A percentile compares a stretch with the other conserved stretches of the same genome.
Conservation (phyloP, 2,329 filamentous ascomycete genomes). For the Taxawa tesnikishii region DNA sequence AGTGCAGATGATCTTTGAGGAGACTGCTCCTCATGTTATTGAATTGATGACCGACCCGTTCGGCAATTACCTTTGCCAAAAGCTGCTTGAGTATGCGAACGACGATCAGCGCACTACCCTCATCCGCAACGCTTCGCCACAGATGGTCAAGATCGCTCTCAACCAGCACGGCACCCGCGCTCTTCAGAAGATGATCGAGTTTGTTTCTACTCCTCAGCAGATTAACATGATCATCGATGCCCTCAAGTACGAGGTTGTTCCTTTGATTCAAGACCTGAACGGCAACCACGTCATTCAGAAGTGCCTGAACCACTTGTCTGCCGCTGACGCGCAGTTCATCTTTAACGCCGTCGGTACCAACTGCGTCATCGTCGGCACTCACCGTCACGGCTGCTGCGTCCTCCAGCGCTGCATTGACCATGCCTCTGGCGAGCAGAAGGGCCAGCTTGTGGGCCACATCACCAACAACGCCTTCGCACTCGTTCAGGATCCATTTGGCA, state of each 20-base stretch:
- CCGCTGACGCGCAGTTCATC: conserved; percentile 84
- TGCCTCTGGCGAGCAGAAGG: conserved; percentile 79
- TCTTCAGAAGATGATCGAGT: conserved; percentile 99
- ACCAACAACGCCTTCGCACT: conserved; percentile 78
- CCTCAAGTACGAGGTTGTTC: conserved; percentile 72
- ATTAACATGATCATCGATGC: conserved; percentile 79
- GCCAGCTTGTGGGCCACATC: conserved; percentile 74
- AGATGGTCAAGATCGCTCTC: conserved; percentile 84
- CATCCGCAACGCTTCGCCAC: conserved; percentile 76
- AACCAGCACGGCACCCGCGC: conserved; percentile 97
- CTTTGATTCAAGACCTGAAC: conserved; percentile 92
- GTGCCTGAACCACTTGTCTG: conserved; percentile 85
- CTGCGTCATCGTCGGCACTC: conserved; percentile 85
- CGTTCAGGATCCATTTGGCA: conserved; percentile 94
- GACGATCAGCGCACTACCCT: conserved; percentile 89
- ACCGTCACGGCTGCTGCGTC: conserved; percentile 95
- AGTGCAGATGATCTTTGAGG: conserved; percentile 84
- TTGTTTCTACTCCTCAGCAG: conserved; percentile 75
- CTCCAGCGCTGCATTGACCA: conserved; percentile 97
- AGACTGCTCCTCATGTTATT: conserved; percentile 86
- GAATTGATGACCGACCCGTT: conserved; percentile 99
- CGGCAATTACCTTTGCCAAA: conserved; percentile 98
- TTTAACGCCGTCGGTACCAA: conserved; percentile 83
- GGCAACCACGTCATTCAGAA: conserved; percentile 99
- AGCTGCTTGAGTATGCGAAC: conserved; percentile 88